Conservation (phyloP, 345 rosid species). For the Cardamine chenopodiifolia region DNA sequence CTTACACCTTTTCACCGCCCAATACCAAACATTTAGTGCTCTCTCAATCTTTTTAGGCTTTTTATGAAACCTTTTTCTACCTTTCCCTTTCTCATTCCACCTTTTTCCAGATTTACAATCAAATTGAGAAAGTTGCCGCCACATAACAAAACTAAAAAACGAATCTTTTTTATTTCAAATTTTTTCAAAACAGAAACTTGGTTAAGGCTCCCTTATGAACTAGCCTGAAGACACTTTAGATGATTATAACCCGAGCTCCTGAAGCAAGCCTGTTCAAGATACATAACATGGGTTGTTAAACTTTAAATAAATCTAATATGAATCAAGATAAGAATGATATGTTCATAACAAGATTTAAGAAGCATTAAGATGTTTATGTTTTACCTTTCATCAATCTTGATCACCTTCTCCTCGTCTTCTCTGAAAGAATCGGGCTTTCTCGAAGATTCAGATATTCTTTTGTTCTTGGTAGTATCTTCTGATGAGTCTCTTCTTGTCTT, state of each 20-base stretch:
- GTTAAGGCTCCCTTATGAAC: slow-evolving; percentile 34
- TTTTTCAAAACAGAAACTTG: background rate
- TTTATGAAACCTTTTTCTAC: slow-evolving; percentile 16
- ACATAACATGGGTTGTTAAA: background rate
- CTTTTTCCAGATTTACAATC: slow-evolving; percentile 38
- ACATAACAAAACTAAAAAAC: slow-evolving; percentile 15
- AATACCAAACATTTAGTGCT: slow-evolving; percentile 26
- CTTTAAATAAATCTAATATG: background rate
- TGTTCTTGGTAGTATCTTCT: slow-evolving; percentile 28
- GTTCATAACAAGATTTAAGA: slow-evolving; percentile 1
- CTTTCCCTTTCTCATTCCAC: slow-evolving; percentile 13
- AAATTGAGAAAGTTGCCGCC: slow-evolving; percentile 34
- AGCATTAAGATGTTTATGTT: slow-evolving; percentile 6
- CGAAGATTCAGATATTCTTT: slow-evolving; percentile 59
- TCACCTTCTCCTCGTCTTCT: slow-evolving; percentile 70
- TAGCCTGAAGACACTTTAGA: slow-evolving; percentile 57
- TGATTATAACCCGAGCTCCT: slow-evolving; percentile 93
- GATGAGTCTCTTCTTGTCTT: slow-evolving; percentile 65
- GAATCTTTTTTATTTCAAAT: slow-evolving; percentile 1
- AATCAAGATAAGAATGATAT: slow-evolving; percentile 4
- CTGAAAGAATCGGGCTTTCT: slow-evolving; percentile 60
- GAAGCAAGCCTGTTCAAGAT: slow-evolving; percentile 88
- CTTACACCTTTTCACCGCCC: slow-evolving; percentile 31
- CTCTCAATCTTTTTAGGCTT: slow-evolving; percentile 29
- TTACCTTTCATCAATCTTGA: slow-evolving; percentile 93